A percentile compares a stretch with the other conserved stretches of the same genome.
Conservation (phyloP, 306 rosid genomes). For the Ammopiptanthus mongolicus region DNA sequence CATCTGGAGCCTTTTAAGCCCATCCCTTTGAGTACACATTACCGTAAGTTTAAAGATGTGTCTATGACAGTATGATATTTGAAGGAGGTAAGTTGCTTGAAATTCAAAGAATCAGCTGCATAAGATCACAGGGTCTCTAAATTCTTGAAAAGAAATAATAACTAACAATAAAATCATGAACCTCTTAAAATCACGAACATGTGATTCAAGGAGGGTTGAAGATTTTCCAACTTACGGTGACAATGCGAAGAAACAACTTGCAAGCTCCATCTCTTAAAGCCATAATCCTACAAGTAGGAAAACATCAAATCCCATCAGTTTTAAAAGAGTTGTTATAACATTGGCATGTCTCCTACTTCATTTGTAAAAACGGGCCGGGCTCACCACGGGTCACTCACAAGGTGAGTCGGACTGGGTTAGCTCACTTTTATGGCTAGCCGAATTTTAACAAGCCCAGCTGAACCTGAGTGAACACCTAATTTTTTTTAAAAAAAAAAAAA, state of each 20-base stretch:
- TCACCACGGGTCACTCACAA: too few species aligned
- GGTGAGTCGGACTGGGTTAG: too few species aligned
- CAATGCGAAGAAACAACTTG: constrained; percentile 4
- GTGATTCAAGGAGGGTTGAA: not conserved
- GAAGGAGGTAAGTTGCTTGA: not conserved
- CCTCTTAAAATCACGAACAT: too few species aligned
- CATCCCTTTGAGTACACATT: not conserved
- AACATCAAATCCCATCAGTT: not conserved
- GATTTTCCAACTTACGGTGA: constrained; percentile 15
- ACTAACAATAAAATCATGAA: not conserved
- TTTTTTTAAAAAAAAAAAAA: too few species aligned
- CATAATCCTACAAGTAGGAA: constrained; percentile 23
- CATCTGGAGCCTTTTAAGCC: not conserved
- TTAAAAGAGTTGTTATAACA: not conserved
- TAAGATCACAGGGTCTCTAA: not conserved
- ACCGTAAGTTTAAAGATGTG: not conserved
- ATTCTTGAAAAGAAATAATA: not conserved
- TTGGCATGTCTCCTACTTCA: not conserved
- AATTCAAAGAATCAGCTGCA: not conserved
- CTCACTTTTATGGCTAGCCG: too few species aligned
- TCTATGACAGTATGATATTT: not conserved
- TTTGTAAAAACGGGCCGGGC: too few species aligned
- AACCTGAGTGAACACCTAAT: too few species aligned
- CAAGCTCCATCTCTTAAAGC: constrained; percentile 10
- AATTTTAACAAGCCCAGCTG: too few species aligned